Base-by-base conservation (phyloP, 2,329 filamentous ascomycete genomes). In the Fusarium brachygibbosum region DNA sequence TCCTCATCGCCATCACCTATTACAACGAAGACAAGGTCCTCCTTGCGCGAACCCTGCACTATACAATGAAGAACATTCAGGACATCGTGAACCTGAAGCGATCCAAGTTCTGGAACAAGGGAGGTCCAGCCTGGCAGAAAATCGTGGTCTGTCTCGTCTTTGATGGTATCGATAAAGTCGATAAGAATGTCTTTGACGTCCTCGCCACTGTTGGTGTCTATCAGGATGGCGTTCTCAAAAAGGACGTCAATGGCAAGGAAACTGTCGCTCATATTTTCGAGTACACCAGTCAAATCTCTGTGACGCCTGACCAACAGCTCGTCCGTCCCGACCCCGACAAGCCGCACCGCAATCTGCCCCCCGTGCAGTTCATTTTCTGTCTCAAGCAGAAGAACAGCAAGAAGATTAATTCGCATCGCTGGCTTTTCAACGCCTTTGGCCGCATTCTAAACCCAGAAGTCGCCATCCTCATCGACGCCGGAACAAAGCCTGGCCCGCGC, bases 21-120 rank as follows among this genome's bases (percentile, higher is more conserved):
- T 73, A 73, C 66, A 73, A 73, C 45, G 71, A 73, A 29, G 71
- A 73, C 58, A 73, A 73, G 54, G 71, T 73, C n/a, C 69, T 73
- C 7, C 69, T 73, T 17, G 71, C 71, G 2, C 68, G 71, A 34
- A 73, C 71, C 19, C 63, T 73, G 44, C 71, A 73, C 32, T 64
- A 67, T 28, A 69, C 67, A 2, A 73, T 73, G 71, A 69, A 72
- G 53, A 73, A 73, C 28, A 66, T 73, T 31, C 71, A 69, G 17
- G 71, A 73, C 38, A 73, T 73, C 48, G 71, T 73, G 31, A 73
- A 73, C 31, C 35, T 73, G 31, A 73, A 73, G 58, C 60, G 69
- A 13, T 73, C 71, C 50, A 71, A 71, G 32, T 73, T 73, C 61
- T 73, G 71, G 71, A 71, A 73, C 57, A 73, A 72, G 63, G 71